phyloP scores from a whole-genome alignment of 176 grass and related monocot genomes.

The Eremochloa ophiuroides region DNA sequence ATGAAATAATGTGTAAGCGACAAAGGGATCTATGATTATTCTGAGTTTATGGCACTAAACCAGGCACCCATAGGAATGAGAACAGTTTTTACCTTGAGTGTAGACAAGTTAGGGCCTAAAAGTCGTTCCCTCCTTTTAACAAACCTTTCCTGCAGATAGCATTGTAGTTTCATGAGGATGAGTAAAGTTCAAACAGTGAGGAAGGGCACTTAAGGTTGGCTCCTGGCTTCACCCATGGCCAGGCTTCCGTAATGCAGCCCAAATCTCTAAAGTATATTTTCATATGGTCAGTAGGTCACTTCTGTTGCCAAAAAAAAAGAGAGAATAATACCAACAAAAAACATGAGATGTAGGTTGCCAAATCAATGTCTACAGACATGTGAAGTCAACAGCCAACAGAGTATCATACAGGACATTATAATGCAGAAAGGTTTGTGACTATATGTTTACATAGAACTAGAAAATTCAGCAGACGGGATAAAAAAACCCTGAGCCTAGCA shows the following conservation, averaged over 20 bases:
- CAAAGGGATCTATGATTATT: not conserved
- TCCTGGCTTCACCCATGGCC: no score
- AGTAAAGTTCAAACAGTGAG: not conserved
- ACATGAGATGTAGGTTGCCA: not conserved
- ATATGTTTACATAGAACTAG: not conserved
- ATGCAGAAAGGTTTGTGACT: not conserved
- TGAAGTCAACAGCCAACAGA: not conserved
- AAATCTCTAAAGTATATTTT: not conserved
- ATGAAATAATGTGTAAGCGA: conserved; percentile 20
- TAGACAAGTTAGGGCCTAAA: conserved; percentile 88
- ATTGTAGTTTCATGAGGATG: conserved; percentile 8
- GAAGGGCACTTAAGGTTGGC: not conserved
- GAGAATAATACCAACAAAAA: not conserved
- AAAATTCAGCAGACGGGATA: not conserved
- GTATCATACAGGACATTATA: not conserved
- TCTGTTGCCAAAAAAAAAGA: not conserved
- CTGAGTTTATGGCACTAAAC: not conserved
- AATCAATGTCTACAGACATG: conserved; percentile 5
- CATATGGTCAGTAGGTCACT: not conserved
- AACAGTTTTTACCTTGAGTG: conserved; percentile 72
- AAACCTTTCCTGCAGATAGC: conserved; percentile 75
- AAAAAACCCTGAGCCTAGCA: not conserved
- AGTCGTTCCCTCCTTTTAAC: conserved; percentile 97
- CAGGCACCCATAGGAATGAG: not conserved
- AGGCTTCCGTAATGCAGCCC: no score